Evolutionary conservation across 2,329 filamentous ascomycete genomes (phyloP), one percentile per base, ranked within the genome.

Genomic region (Pyricularia sp.): DNA sequence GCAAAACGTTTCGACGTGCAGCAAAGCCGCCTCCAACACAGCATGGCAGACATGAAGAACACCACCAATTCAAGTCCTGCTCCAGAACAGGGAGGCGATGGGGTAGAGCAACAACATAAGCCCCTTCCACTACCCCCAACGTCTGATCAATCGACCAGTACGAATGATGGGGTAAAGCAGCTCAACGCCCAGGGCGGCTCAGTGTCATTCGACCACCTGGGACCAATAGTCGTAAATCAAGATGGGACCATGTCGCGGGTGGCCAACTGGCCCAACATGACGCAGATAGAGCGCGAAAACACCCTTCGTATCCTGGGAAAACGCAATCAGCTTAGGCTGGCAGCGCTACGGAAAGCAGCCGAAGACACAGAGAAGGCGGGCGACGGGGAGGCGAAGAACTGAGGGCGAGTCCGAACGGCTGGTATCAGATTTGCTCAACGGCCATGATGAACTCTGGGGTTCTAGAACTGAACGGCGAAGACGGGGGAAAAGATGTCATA

Each of bases 161-260:
- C 31, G 28, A 16, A 31, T 31, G 30, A 24, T 31, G n/a, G 16
- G 19, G 24, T 31, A 55, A n/a, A 26, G 30, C 26, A 26, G 62
- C 65, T 65, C 24, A 59, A 65, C 57, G 55, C 55, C 26, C 44
- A 77, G 28, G 77, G 76, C 62, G 73, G 73, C 63, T 65, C 75
- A 16, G 79, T 89, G 59, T 83, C 81, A 62, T 81, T 92, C 9
- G 87, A 90, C 71, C 81, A 84, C 67, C 77, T 92, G 28, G 89
- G 89, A 0, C 89, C 89, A 1, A 79, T 92, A 70, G 88, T 93
- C 1, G 85, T 92, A 65, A 89, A 91, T 73, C 78, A 79, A 67
- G 87, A 93, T 73, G 89, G 89, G 24, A 86, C 86, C 9, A 74
- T 91, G 69, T 86, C 85, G 65, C 82, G 88, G 40, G 89, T 93